phyloP scores from a whole-genome alignment of 2,329 filamentous ascomycete species.

The Leptographium wingfieldii region DNA sequence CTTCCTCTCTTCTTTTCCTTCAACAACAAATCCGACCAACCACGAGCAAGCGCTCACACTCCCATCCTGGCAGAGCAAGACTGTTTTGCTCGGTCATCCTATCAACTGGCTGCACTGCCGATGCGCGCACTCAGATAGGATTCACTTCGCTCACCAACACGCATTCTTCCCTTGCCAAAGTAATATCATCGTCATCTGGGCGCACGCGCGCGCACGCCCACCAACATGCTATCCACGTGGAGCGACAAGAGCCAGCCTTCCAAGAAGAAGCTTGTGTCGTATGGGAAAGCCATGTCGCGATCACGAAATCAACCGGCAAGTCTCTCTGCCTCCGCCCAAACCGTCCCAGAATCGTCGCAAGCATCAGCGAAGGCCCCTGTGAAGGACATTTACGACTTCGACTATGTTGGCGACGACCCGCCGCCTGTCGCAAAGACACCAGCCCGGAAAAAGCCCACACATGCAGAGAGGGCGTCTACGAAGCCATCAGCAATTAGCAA shows the following conservation, averaged over 20 bases:
- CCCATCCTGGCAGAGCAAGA: neutral
- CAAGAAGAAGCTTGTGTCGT: slow-evolving; percentile 19
- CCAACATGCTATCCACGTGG: slow-evolving; percentile 14
- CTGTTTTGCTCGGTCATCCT: neutral
- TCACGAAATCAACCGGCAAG: slow-evolving; percentile 10
- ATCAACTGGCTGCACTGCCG: neutral
- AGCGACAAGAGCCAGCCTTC: slow-evolving; percentile 13
- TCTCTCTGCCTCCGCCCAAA: neutral
- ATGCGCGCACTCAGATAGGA: neutral
- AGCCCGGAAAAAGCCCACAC: neutral
- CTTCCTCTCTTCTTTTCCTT: neutral
- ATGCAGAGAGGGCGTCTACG: neutral
- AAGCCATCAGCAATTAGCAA: neutral
- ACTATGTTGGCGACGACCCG: slow-evolving; percentile 11
- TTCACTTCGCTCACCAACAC: neutral
- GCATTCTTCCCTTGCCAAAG: neutral
- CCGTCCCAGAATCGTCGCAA: neutral
- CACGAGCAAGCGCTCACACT: neutral
- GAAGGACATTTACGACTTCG: slow-evolving; percentile 12
- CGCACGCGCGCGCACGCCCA: neutral
- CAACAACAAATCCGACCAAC: neutral
- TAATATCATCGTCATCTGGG: neutral
- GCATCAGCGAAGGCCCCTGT: neutral
- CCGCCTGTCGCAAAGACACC: slow-evolving; percentile 1
- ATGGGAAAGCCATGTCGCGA: slow-evolving; percentile 16